phyloP scores from a whole-genome alignment of 768 basidiomycete species.

The Lactifluus piperatus region DNA sequence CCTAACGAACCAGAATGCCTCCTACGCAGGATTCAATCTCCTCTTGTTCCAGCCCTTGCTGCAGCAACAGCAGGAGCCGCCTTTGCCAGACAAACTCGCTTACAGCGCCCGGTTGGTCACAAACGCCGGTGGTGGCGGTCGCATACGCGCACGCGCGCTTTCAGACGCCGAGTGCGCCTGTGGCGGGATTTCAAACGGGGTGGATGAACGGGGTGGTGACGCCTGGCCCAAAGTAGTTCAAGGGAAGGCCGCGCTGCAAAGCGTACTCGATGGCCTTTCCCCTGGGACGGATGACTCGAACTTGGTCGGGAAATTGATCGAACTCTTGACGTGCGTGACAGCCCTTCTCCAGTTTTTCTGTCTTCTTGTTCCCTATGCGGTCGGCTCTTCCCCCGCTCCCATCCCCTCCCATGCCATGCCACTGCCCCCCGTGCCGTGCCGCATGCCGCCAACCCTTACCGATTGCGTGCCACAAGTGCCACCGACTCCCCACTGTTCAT shows the following conservation, averaged over 20 bases:
- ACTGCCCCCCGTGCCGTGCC: not conserved
- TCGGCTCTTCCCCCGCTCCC: not conserved
- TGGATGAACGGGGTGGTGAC: constrained; percentile 51
- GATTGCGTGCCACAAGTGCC: too few relatives aligned
- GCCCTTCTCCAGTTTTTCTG: not conserved
- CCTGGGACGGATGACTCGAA: constrained; percentile 35
- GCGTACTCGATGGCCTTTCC: constrained; percentile 32
- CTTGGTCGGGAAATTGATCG: constrained; percentile 52
- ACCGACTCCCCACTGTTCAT: too few relatives aligned
- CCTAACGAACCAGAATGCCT: constrained; percentile 39
- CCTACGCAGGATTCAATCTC: constrained; percentile 77
- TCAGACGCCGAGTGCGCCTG: constrained; percentile 37
- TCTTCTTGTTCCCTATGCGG: not conserved
- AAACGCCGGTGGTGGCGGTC: constrained; percentile 63
- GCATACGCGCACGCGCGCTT: constrained; percentile 46
- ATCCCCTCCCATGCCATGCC: not conserved
- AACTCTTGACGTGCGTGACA: constrained; percentile 57
- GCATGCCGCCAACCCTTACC: too few relatives aligned
- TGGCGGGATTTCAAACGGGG: constrained; percentile 67
- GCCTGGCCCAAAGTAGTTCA: constrained; percentile 70
- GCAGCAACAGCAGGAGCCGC: too few relatives aligned
- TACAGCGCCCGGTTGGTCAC: constrained; percentile 54
- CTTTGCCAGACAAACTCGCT: constrained; percentile 24
- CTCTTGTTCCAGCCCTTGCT: constrained; percentile 48
- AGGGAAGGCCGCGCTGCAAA: constrained; percentile 41